Evolutionary conservation across 352 stramenopile genomes (phyloP).

Genomic region (Bremia lactucae): DNA sequence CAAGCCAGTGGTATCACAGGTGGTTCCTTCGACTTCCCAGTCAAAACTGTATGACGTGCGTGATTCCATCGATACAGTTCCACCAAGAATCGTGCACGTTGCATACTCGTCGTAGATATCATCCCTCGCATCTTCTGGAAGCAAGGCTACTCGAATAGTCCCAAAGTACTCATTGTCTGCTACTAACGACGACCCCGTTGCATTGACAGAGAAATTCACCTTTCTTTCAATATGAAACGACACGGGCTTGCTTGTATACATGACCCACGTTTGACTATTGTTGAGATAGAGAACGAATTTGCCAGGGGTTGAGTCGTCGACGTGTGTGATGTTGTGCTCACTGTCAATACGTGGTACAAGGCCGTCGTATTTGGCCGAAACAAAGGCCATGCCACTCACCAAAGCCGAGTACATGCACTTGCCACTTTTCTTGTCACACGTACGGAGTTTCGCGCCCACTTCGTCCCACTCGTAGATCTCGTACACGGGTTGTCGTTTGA

Average conservation of each 20-base stretch:
- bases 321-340: constrained; percentile 34
- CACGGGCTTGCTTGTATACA: constrained; percentile 38
- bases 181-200: constrained; percentile 26
- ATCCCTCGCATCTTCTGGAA: constrained; percentile 15
- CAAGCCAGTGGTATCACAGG: constrained; percentile 31
- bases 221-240: constrained; percentile 31
- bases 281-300: constrained; percentile 52
- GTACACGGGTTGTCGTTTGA: constrained; percentile 35
- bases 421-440: constrained; percentile 20
- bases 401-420: constrained; percentile 48
- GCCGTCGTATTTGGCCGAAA: constrained; percentile 45
- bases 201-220: constrained; percentile 27
- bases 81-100: constrained; percentile 45
- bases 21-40: constrained; percentile 40
- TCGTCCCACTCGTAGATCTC: constrained; percentile 59
- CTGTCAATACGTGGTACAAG: constrained; percentile 43
- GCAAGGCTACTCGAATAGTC: constrained; percentile 45
- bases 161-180: constrained; percentile 31
- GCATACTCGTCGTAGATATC: constrained; percentile 48
- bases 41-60: constrained; percentile 51
- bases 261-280: constrained; percentile 70
- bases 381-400: constrained; percentile 64
- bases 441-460: constrained; percentile 43
- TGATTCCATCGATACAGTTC: constrained; percentile 37
- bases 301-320: constrained; percentile 25